Conservation (phyloP, 1,139 yeast species). For the Kazachstania sp. region DNA sequence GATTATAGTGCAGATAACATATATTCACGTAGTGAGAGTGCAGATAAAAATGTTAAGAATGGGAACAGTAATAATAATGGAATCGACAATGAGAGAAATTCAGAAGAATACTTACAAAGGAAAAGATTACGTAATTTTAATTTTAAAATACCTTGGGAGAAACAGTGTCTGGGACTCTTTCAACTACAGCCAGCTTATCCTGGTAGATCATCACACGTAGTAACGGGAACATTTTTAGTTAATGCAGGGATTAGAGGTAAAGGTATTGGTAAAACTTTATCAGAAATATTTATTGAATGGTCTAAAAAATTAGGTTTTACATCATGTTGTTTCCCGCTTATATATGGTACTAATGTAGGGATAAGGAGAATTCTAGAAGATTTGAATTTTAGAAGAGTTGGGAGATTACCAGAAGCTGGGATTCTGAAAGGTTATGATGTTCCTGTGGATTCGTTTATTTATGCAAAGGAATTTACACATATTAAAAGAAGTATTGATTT, state of each 20-base stretch:
- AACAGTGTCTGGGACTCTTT: slow-evolving; percentile 80
- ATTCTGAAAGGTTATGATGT: slow-evolving; percentile 73
- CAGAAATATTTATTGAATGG: slow-evolving; percentile 83
- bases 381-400: slow-evolving; percentile 69
- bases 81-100: slow-evolving; percentile 21
- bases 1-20: slow-evolving; percentile 38
- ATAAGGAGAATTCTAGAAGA: slow-evolving; percentile 74
- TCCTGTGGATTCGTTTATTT: slow-evolving; percentile 75
- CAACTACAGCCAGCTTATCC: slow-evolving; percentile 83
- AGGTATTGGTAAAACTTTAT: slow-evolving; percentile 80
- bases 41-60: not conserved
- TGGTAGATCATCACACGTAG: slow-evolving; percentile 87
- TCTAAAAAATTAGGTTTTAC: slow-evolving; percentile 84
- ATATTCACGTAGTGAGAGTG: slow-evolving; percentile 4
- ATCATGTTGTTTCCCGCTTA: slow-evolving; percentile 72
- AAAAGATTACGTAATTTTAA: slow-evolving; percentile 25
- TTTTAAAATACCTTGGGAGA: slow-evolving; percentile 65
- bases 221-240: slow-evolving; percentile 81
- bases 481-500: slow-evolving; percentile 28
- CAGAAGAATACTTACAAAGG: slow-evolving; percentile 21
- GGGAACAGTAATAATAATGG: not conserved
- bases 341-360: slow-evolving; percentile 80
- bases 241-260: slow-evolving; percentile 90
- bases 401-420: slow-evolving; percentile 77
- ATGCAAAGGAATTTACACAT: slow-evolving; percentile 45